These are phyloP conservation scores for Pisolithus thermaeus DNA, from an alignment of 1,284 basidiomycete genomes.

Conservation along the genomic window DNA sequence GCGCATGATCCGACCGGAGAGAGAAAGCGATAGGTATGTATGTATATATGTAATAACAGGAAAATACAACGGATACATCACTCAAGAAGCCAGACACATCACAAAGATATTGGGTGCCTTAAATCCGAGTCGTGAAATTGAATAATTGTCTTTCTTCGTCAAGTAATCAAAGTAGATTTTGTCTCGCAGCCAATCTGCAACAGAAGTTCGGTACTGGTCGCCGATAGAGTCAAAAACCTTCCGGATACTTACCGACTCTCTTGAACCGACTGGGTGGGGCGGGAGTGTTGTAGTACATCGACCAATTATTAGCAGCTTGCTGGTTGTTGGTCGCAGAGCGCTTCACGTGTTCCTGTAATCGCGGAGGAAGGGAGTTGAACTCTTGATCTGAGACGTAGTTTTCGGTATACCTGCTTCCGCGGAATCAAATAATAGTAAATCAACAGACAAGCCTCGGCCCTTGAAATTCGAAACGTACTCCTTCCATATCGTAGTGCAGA, in stretches of 20 bases:
- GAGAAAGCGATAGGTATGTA: background rate
- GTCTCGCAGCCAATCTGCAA: constrained; percentile 69
- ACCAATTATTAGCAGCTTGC: constrained; percentile 29
- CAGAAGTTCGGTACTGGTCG: constrained; percentile 1
- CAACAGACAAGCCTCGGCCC: constrained; percentile 6
- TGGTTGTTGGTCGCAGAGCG: constrained; percentile 46
- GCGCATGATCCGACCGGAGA: background rate
- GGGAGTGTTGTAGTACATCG: constrained; percentile 43
- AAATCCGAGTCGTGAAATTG: constrained; percentile 57
- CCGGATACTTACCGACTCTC: constrained; percentile 49
- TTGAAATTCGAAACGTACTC: constrained; percentile 45
- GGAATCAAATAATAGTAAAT: constrained; percentile 1
- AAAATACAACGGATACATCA: background rate
- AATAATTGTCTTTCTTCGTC: constrained; percentile 52
- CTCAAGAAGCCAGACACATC: constrained; percentile 39
- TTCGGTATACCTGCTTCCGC: constrained; percentile 53
- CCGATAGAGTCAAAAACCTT: background rate
- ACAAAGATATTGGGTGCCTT: constrained; percentile 72
- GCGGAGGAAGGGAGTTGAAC: constrained; percentile 50
- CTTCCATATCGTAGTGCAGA: constrained; percentile 60
- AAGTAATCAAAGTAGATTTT: constrained; percentile 65
- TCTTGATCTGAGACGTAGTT: constrained; percentile 62
- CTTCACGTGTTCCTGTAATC: constrained; percentile 65
- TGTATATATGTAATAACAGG: constrained; percentile 5
- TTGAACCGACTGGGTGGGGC: constrained; percentile 41